Evolutionary conservation across 768 basidiomycete species (phyloP).

Genomic region (Cubamyces lactineus): DNA sequence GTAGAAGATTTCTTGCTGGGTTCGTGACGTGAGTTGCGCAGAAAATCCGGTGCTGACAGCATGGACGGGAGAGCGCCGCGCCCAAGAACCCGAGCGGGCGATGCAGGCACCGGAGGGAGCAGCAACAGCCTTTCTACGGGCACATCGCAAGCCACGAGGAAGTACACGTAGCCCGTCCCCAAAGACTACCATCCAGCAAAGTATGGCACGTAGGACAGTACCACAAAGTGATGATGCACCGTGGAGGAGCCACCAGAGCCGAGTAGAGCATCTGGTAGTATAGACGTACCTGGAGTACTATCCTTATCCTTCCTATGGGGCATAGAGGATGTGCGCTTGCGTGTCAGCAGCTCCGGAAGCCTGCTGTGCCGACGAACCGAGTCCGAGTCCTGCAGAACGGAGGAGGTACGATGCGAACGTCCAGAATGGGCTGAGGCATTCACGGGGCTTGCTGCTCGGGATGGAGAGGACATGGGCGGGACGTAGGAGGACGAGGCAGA

Average conservation of each 20-base stretch:
- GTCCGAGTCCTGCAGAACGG: constrained; percentile 14
- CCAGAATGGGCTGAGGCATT: constrained; percentile 13
- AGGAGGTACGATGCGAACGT: constrained; percentile 12
- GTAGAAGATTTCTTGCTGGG: neutral
- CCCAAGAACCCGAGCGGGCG: constrained; percentile 8
- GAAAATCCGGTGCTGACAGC: constrained; percentile 11
- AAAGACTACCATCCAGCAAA: neutral
- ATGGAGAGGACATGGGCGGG: constrained; percentile 8
- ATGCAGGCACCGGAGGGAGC: neutral
- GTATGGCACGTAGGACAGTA: neutral
- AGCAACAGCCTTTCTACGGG: neutral
- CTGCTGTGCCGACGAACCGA: constrained; percentile 17
- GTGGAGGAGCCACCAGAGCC: too few relatives aligned
- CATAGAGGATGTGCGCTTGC: constrained; percentile 24
- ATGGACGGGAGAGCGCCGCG: constrained; percentile 11
- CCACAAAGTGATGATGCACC: too few relatives aligned
- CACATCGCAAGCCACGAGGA: too few relatives aligned
- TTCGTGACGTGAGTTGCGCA: constrained; percentile 4
- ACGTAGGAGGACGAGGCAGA: constrained; percentile 21
- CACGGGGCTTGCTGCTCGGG: constrained; percentile 10
- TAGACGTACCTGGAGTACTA: constrained; percentile 13
- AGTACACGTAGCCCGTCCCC: too few relatives aligned
- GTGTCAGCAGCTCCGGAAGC: constrained; percentile 26
- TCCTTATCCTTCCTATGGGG: constrained; percentile 19
- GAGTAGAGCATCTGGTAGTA: neutral